Base-by-base conservation (phyloP, 768 basidiomycete genomes). In the Wakefieldia striispora region DNA sequence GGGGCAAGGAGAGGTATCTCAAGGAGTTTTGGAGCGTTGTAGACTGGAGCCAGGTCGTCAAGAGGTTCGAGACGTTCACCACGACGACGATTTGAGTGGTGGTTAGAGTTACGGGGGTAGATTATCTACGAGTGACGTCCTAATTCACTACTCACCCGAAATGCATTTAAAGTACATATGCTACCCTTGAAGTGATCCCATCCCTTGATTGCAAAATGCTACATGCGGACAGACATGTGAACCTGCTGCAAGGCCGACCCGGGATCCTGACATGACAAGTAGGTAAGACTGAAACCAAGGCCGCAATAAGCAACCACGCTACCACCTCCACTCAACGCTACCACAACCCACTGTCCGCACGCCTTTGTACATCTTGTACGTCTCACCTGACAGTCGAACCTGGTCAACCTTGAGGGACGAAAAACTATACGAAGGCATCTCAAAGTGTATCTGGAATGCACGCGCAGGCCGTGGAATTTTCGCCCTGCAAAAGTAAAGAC, bases 321-420 rank as follows among this genome's bases (percentile, higher is more conserved):
- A 68, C 67, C 67, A 68, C 39, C 67, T 60, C 68, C 67, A 68
- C 38, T 68, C 67, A 23, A 70, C 43, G 5, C 56, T 59, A n/a
- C 67, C 67, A 44, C 54, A 38, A 7, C 68, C 45, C 34, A 77
- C 73, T 39, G 84, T 82, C 61, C 92, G 74, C 43, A 97, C 86
- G 14, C 94, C 94, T 67, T 95, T 95, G 71, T 88, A 97, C 11
- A 89, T 88, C 68, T 95, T 95, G 68, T 95, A 95, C 11, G 68
- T 69, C 65, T 94, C 91, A 12, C 87, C 84, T 2, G 75, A 83
- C 23, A 91, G 72, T 67, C 84, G 91, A 38, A 95, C 77, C 58
- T 93, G 88, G 51, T 94, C 90, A 4, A 95, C 84, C 59, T 88
- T 90, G 40, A 95, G 72, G 17, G 86, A 77, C 6, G 91, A 91